phyloP scores from a whole-genome alignment of 129 eudicot species.

The Helianthus tuberosus region DNA sequence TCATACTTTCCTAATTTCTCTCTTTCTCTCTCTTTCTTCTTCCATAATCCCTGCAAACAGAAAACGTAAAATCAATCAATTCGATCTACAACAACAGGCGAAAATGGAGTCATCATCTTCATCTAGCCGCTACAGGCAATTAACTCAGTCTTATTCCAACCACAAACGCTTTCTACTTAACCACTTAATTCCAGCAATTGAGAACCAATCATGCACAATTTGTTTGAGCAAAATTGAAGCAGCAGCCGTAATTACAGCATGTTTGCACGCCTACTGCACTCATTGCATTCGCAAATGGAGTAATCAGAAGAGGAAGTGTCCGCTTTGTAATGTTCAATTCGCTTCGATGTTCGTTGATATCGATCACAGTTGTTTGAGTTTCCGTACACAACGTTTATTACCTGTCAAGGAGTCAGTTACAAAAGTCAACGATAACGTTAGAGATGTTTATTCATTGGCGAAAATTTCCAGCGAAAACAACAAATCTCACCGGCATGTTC shows the following conservation, averaged over 20 bases:
- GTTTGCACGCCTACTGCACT: constrained; percentile 70
- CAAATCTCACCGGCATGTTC: too few species aligned
- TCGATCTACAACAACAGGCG: not conserved
- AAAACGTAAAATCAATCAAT: too few species aligned
- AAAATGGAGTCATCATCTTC: constrained; percentile 39
- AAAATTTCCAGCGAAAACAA: too few species aligned
- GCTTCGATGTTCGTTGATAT: constrained; percentile 44
- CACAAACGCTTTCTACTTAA: constrained; percentile 17
- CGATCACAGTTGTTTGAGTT: constrained; percentile 34
- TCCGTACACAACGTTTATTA: constrained; percentile 37
- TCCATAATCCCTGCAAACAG: too few species aligned
- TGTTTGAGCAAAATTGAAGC: constrained; percentile 45
- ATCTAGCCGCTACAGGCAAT: too few species aligned
- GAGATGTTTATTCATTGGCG: not conserved
- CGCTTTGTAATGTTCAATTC: constrained; percentile 66
- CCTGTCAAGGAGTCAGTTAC: constrained; percentile 23
- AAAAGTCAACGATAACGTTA: constrained; percentile 13
- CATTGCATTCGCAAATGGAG: constrained; percentile 71
- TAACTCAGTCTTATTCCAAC: not conserved
- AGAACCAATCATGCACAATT: constrained; percentile 54
- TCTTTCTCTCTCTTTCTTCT: too few species aligned
- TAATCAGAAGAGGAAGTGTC: constrained; percentile 57
- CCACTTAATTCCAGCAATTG: constrained; percentile 38
- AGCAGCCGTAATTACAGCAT: constrained; percentile 50
- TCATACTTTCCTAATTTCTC: too few species aligned